Evolutionary conservation across 768 basidiomycete species (phyloP), one percentile per base, ranked within the genome.

Genomic region (Hericium rajendrae): DNA sequence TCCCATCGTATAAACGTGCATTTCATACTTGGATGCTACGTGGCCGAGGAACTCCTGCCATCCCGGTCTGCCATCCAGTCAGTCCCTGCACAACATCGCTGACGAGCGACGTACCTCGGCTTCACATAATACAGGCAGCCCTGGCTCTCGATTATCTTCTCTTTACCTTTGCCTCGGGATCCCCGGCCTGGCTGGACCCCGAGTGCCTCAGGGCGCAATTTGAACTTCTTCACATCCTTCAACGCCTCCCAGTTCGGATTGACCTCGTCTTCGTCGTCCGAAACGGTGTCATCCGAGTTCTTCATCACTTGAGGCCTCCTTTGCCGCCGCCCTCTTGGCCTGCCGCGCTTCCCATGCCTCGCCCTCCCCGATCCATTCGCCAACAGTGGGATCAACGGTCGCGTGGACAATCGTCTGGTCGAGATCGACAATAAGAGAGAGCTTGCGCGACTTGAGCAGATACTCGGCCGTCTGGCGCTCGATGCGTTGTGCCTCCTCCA

Each of bases 1-100:
- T 55, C 97, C 97, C 94, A 98, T 98, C 22, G 95, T 99, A 72
- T 99, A 99, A 50, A 99, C 94, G 69, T 98, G 97, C 93, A 98
- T 93, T 73, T 98, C 94, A 71, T 95, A 99, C 66, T 88, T 85
- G 52, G 75, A 73, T 38, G 88, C 79, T 62, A 88, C 80, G 48
- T 77, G 76, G 59, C 74, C 73, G 54, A 99, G 76, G 70, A 99
- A 98, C 50, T 82, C 78, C 56, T 77, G 73, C 73, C 93, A 81
- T n/a, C 92, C 91, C 8, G 94, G 94, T 62, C 94, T 85, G 28
- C 54, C 41, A 50, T 57, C 62, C 48, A 59, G 59, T 32, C 15
- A 46, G 53, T 57, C 62, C n/a, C 53, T 40, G 54, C 16, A 43
- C 41, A 13, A 4, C 18, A n/a, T 18, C 13, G 16, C 48, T 48